Base-by-base conservation (phyloP, 2,329 filamentous ascomycete species). In the Aspergillus ochraceoroseus region DNA sequence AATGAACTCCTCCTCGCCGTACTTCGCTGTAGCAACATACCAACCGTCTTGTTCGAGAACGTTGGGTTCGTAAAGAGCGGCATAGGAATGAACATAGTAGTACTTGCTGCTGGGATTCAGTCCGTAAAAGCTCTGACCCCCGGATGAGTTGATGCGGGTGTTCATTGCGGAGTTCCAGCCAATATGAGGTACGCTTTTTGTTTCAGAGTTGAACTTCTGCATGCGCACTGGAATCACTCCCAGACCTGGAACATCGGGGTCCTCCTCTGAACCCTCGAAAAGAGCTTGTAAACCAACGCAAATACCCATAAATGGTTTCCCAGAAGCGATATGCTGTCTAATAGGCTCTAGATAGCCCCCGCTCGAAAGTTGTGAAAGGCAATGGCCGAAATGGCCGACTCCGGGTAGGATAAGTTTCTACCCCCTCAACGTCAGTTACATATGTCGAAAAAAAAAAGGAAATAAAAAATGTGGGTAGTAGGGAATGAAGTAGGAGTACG, bases 301-400 rank as follows among this genome's bases (percentile, higher is more conserved):
- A 58, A 98, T 94, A 34, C 85, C 89, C 83, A 98, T 94, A 62
- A 98, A 96, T 9, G 90, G 88, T 67, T 96, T 96, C n/a, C 88
- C 89, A 9, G 84, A 77, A 37, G 80, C 74, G 56, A 98, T 89
- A 70, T 96, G 88, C 51, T 80, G 74, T 53, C 75, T 79, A 50
- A 98, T 83, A 7, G 88, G 85, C 44, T 87, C 84, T 39, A 90
- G 72, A 67, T 89, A 98, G 49, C 85, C 87, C 25, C 87, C 87
- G 28, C 80, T 76, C 11, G 82, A 74, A 53, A 98, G 81, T 61
- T 95, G 88, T 18, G 80, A 80, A 50, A 96, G 74, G 66, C 92
- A 98, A 73, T 98, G 88, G 46, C 92, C 92, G 58, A 96, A 98
- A 73, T 98, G 90, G 55, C 92, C 92, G 48, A 98, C 92, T 45